Percentiles rank a stretch among this genome's conserved stretches.
Evolutionary conservation across 805 yeast genomes (phyloP).

Genomic region (Kodamaea hsintzibuensis): DNA sequence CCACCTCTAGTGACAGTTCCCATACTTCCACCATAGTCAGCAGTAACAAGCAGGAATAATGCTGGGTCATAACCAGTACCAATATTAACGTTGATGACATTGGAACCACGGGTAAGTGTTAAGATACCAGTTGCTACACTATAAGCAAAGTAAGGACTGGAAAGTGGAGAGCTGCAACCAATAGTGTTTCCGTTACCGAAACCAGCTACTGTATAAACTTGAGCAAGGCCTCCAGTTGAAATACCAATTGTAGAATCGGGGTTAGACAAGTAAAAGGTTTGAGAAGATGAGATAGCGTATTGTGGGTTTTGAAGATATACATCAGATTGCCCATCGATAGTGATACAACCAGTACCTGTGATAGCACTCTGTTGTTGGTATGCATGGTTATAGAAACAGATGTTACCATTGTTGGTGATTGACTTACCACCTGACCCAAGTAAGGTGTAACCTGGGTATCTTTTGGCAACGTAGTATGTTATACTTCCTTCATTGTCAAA

Average conservation of each 20-base stretch:
- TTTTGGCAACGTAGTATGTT: conserved; percentile 18
- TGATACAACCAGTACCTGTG: conserved; percentile 30
- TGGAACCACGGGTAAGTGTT: neutral
- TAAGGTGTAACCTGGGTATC: conserved; percentile 8
- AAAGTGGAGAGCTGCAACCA: conserved; percentile 7
- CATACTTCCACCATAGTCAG: conserved; percentile 8
- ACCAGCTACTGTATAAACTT: conserved; percentile 25
- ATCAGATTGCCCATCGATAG: conserved; percentile 15
- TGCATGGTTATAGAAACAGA: conserved; percentile 23
- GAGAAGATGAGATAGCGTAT: conserved; percentile 6
- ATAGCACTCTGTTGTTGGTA: conserved; percentile 22
- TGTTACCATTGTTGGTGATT: conserved; percentile 13
- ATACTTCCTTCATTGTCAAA: conserved; percentile 21
- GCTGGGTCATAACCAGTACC: conserved; percentile 12
- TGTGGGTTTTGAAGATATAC: conserved; percentile 11
- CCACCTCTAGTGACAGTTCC: conserved; percentile 8
- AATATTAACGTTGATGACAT: conserved; percentile 9
- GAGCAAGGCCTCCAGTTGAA: conserved; percentile 17
- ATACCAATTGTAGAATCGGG: conserved; percentile 9
- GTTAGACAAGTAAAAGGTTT: conserved; percentile 13
- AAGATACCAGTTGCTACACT: conserved; percentile 18
- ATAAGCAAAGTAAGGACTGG: conserved; percentile 1
- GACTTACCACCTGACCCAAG: neutral
- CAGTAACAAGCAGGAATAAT: conserved; percentile 7
- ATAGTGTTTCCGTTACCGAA: conserved; percentile 29